Evolutionary conservation across 768 basidiomycete species (phyloP).

Genomic region (Podaxis pistillaris): DNA sequence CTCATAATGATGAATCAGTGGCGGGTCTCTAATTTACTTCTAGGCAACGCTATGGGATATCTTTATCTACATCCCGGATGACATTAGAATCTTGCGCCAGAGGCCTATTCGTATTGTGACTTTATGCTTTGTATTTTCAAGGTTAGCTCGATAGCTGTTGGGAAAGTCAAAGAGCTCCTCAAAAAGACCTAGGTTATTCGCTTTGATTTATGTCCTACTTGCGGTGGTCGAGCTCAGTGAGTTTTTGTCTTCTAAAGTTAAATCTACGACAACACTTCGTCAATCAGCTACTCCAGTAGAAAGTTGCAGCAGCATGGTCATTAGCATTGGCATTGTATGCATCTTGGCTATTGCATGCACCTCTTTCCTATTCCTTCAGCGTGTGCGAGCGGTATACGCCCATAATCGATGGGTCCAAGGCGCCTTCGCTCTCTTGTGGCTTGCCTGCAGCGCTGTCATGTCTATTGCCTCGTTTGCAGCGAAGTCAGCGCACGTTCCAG

Average conservation of each 20-base stretch:
- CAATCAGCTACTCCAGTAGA: background rate
- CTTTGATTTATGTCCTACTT: slow-evolving; percentile 1
- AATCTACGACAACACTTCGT: background rate
- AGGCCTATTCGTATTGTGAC: background rate
- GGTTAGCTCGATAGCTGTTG: background rate
- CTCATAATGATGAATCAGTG: background rate
- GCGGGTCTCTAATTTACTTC: background rate
- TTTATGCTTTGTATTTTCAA: background rate
- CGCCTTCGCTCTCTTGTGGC: slow-evolving; percentile 28
- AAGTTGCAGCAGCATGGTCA: background rate
- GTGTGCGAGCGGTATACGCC: slow-evolving; percentile 30
- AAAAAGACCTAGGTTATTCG: background rate
- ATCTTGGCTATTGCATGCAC: slow-evolving; percentile 9
- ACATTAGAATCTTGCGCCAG: slow-evolving; percentile 5
- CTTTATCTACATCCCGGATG: slow-evolving; percentile 6
- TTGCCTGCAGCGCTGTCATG: slow-evolving; percentile 24
- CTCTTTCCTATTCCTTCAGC: slow-evolving; percentile 30
- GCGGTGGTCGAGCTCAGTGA: background rate
- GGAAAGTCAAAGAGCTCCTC: background rate
- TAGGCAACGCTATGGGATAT: slow-evolving; percentile 9
- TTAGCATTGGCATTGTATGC: background rate
- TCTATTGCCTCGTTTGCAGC: slow-evolving; percentile 22
- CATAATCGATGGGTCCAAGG: slow-evolving; percentile 19
- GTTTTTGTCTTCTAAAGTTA: background rate
- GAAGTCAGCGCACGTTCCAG: slow-evolving; percentile 24